Evolutionary conservation across 805 yeast genomes (phyloP), one percentile per base, ranked within the genome.

Genomic region (Scheffersomyces lignosus): DNA sequence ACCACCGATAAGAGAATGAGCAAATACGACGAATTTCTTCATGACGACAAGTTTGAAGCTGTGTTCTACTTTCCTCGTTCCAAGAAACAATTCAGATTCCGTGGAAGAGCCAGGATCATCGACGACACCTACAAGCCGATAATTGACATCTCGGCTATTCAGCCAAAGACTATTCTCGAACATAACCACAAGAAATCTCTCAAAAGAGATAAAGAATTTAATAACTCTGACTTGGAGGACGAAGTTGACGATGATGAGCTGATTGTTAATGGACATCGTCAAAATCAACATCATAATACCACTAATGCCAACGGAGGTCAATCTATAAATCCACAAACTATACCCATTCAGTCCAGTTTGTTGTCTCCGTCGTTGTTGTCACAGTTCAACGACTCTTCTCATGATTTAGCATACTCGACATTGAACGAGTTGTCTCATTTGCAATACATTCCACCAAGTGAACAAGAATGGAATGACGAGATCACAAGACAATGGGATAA

Each of bases 1-100:
- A 75, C 83, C 29, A 82, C 93, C 1, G 96, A 87, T 58, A 70
- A 71, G 51, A 66, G 96, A 58, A 79, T 82, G 69, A 64, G 66
- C 33, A 87, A 87, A 58, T 73, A 71, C 49, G 60, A 62, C 10
- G 84, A 84, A 49, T 58, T 77, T 27, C 43, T 69, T 15, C 48
- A 56, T 33, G 73, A 80, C 47, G 76, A 81, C 35, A 66, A 69
- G 37, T 82, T 79, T 56, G 95, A 87, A 62, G 85, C 87, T 9
- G 83, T 87, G 40, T 85, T 84, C 54, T 83, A 86, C 66, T 83
- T 87, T 54, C 75, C 70, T 6, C 68, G 66, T 15, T 56, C 75
- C 16, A 73, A 74, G 55, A 82, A 76, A 51, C 96, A 87, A 60
- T 84, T 81, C 55, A 68, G 96, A 48, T 67, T 87, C 43, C 72